A percentile compares a stretch with the other conserved stretches of the same genome.
These are phyloP conservation scores for Clitocybe nebularis DNA, from an alignment of 1,284 basidiomycete genomes.

Conservation along the genomic window DNA sequence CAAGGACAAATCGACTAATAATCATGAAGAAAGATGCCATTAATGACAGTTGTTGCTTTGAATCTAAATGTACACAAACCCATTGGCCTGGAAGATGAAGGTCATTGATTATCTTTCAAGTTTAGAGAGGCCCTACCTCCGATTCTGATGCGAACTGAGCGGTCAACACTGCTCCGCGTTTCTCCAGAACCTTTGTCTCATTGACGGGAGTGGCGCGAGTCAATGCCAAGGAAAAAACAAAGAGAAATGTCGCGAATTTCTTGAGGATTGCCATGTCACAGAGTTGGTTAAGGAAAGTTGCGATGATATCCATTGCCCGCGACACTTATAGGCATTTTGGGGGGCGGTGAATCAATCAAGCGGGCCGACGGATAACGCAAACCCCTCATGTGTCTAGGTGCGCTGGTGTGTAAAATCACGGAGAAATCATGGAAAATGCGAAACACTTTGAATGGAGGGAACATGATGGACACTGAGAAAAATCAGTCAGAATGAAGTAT, in stretches of 20 bases:
- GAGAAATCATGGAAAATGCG: neutral
- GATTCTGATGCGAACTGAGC: constrained; percentile 26
- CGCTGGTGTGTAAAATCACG: neutral
- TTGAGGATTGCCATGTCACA: neutral
- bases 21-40: too few species aligned
- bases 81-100: constrained; percentile 1
- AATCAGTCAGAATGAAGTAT: neutral
- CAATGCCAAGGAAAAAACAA: neutral
- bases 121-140: constrained; percentile 20
- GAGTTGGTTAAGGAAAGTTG: too few species aligned
- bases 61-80: too few species aligned
- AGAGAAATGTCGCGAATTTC: neutral
- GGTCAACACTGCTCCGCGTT: constrained; percentile 25
- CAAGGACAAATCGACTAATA: constrained; percentile 24
- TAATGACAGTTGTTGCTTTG: too few species aligned
- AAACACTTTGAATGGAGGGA: neutral
- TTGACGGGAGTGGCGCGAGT: constrained; percentile 14
- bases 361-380: neutral
- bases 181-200: constrained; percentile 15
- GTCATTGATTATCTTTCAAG: too few species aligned
- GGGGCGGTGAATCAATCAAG: too few species aligned
- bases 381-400: neutral
- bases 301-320: too few species aligned
- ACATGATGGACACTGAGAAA: neutral
- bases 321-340: too few species aligned